These are phyloP conservation scores for Scenedesmus sp. DNA, from an alignment of 163 green algal species.

Conservation along the genomic window DNA sequence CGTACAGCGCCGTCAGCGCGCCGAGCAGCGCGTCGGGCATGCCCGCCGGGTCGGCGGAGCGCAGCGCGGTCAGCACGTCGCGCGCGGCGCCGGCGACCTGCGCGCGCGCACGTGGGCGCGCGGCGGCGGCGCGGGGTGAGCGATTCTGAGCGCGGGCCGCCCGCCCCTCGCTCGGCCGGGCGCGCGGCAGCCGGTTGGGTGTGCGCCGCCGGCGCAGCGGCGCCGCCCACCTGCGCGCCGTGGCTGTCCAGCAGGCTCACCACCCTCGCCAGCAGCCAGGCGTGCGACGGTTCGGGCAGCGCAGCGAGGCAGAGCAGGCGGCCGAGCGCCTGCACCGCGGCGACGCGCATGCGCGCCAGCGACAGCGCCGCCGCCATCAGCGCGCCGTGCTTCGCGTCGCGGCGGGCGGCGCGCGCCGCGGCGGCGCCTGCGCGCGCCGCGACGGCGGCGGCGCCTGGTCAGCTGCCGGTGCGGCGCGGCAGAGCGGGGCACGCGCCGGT, in stretches of 20 bases:
- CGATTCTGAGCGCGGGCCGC: not conserved
- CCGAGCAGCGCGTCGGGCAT: not conserved
- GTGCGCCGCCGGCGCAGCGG: not conserved
- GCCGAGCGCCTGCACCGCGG: not conserved
- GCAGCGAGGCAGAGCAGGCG: not conserved
- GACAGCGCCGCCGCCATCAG: conserved; percentile 7
- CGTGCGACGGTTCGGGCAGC: not conserved
- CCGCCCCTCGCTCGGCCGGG: not conserved
- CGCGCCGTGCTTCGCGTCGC: not conserved
- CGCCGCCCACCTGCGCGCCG: not conserved
- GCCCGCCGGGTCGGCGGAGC: not conserved
- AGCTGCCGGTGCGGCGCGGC: too few species aligned
- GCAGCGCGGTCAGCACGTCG: not conserved
- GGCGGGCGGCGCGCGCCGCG: not conserved
- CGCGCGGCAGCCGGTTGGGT: not conserved
- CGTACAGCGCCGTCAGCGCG: not conserved
- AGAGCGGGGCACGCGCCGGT: too few species aligned
- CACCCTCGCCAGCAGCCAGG: conserved; percentile 20
- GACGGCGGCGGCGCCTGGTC: too few species aligned
- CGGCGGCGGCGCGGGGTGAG: not conserved
- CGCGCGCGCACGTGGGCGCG: not conserved
- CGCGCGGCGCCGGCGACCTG: not conserved
- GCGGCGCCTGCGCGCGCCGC: too few species aligned
- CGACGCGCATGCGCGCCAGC: not conserved
- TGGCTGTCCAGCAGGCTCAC: conserved; percentile 25